These are phyloP conservation scores for Flammula alnicola DNA, from an alignment of 1,284 basidiomycete species.

Conservation along the genomic window DNA sequence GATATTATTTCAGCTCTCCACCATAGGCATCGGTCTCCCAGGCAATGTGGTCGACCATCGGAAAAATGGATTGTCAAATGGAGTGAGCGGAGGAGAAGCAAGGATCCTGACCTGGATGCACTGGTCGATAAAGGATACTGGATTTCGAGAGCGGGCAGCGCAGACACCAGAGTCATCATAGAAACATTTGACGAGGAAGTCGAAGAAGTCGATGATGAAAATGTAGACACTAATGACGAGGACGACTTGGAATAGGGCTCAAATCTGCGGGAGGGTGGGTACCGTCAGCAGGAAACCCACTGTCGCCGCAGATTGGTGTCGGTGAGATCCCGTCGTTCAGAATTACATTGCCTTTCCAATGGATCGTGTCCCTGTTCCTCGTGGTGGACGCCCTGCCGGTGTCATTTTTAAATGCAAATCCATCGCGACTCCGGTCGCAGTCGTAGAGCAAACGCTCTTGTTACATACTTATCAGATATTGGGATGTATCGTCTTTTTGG, in stretches of 20 bases:
- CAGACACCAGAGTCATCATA: constrained; percentile 26
- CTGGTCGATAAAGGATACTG: constrained; percentile 39
- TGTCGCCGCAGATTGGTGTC: too few relatives aligned
- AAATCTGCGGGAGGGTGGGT: background rate
- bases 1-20: constrained; percentile 24
- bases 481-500: too few relatives aligned
- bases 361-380: too few relatives aligned
- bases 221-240: constrained; percentile 27
- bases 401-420: too few relatives aligned
- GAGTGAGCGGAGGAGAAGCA: constrained; percentile 32
- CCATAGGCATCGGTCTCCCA: constrained; percentile 11
- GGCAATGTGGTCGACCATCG: constrained; percentile 11
- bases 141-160: constrained; percentile 13
- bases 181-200: constrained; percentile 30
- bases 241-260: constrained; percentile 16
- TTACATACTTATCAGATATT: too few relatives aligned
- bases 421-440: too few relatives aligned
- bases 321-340: too few relatives aligned
- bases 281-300: too few relatives aligned
- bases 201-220: constrained; percentile 33
- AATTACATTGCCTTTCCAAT: too few relatives aligned
- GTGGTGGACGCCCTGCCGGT: too few relatives aligned
- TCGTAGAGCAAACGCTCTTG: too few relatives aligned
- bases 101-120: constrained; percentile 37
- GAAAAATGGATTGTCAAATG: constrained; percentile 38